Conservation (phyloP, 169 alveolate genomes). For the Toxoplasma gondii region DNA sequence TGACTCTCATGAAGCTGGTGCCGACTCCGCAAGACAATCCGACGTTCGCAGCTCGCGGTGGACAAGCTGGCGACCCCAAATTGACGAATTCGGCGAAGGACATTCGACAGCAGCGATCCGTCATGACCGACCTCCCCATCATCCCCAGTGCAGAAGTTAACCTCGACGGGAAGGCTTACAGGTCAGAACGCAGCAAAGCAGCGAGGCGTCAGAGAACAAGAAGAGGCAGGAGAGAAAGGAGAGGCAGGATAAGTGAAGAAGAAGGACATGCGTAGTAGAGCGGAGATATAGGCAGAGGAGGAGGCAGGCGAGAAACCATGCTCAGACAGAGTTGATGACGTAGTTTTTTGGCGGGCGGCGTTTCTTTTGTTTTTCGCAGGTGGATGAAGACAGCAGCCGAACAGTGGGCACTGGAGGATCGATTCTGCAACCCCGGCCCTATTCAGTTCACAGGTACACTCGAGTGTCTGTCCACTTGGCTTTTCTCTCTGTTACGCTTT, state of each 20-base stretch:
- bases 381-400: constrained; percentile 68
- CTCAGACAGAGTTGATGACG: not conserved
- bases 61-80: constrained; percentile 63
- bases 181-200: constrained; percentile 41
- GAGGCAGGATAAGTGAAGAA: not conserved
- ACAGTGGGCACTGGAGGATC: constrained; percentile 93
- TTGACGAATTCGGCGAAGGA: constrained; percentile 69
- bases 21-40: constrained; percentile 76
- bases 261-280: not conserved
- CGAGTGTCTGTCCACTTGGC: not conserved
- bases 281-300: not conserved
- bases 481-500: no score
- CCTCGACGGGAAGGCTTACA: constrained; percentile 88
- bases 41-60: constrained; percentile 57
- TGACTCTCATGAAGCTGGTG: constrained; percentile 84
- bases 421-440: constrained; percentile 97
- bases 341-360: no score
- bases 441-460: constrained; percentile 89
- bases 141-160: constrained; percentile 93
- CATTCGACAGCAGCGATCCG: constrained; percentile 37
- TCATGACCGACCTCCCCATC: constrained; percentile 83
- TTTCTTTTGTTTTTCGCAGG: constrained; percentile 11
- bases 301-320: not conserved
- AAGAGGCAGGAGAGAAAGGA: not conserved
- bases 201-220: not conserved